phyloP scores from a whole-genome alignment of 2,329 filamentous ascomycete genomes.

The Dothidotthia symphoricarpi region DNA sequence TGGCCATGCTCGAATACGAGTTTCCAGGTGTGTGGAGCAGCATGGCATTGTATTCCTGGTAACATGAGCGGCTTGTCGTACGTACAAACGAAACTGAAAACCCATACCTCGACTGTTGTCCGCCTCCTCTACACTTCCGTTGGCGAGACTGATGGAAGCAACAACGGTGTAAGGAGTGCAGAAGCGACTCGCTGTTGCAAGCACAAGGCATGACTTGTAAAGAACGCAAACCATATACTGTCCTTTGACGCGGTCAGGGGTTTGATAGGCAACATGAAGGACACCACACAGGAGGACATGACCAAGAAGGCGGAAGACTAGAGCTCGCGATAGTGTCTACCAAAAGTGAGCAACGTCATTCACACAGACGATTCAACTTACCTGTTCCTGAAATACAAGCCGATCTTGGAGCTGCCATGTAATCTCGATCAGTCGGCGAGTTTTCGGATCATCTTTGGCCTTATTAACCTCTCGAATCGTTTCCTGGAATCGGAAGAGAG shows the following conservation, averaged over 20 bases:
- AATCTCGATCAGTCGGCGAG: conserved; percentile 70
- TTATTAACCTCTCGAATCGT: conserved; percentile 78
- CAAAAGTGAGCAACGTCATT: conserved; percentile 3
- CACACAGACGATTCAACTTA: conserved; percentile 38
- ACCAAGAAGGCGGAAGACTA: conserved; percentile 73
- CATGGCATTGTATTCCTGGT: conserved; percentile 80
- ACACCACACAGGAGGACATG: conserved; percentile 79
- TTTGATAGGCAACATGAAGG: conserved; percentile 80
- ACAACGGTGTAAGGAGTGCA: conserved; percentile 69
- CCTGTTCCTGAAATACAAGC: conserved; percentile 70
- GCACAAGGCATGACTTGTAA: conserved; percentile 76
- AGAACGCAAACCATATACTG: conserved; percentile 82
- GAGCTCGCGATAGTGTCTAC: conserved; percentile 30
- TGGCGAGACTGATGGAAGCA: conserved; percentile 68
- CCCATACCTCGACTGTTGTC: conserved; percentile 70
- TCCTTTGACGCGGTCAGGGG: conserved; percentile 64
- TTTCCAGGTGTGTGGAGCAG: conserved; percentile 88
- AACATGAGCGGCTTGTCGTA: conserved; percentile 10
- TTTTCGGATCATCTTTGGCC: conserved; percentile 73
- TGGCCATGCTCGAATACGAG: conserved; percentile 75
- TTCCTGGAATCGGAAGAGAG: conserved; percentile 69
- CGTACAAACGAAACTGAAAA: not conserved
- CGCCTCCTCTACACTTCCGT: conserved; percentile 65
- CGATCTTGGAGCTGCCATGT: conserved; percentile 84
- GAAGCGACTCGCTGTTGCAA: conserved; percentile 66